These are phyloP conservation scores for Scopulariopsis brevicaulis DNA, from an alignment of 2,329 filamentous ascomycete species.

Conservation along the genomic window DNA sequence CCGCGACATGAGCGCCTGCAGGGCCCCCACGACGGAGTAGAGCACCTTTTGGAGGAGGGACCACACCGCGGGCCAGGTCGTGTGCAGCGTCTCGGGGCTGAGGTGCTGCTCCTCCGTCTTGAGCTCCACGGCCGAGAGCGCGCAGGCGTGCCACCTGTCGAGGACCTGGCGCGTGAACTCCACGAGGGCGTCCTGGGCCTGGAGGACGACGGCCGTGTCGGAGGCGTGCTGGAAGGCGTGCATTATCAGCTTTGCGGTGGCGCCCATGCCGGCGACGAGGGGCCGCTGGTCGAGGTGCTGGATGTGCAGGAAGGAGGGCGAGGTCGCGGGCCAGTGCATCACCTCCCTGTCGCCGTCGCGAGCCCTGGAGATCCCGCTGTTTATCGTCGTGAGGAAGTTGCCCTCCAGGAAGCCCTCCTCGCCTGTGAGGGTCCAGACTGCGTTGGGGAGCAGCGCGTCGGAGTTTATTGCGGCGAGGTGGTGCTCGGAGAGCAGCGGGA, in stretches of 20 bases:
- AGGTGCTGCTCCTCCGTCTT: conserved; percentile 54
- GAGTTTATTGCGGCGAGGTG: conserved; percentile 51
- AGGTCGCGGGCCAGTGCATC: conserved; percentile 45
- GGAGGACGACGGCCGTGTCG: conserved; percentile 31
- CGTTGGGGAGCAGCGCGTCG: conserved; percentile 57
- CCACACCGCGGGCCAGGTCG: conserved; percentile 63
- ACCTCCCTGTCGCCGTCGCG: neutral
- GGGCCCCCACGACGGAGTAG: conserved; percentile 62
- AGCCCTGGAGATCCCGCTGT: conserved; percentile 11
- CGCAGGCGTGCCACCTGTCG: conserved; percentile 63
- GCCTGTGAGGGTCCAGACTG: conserved; percentile 57
- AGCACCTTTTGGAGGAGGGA: conserved; percentile 62
- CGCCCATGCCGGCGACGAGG: conserved; percentile 54
- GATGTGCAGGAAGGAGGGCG: conserved; percentile 49
- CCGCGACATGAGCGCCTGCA: conserved; percentile 64
- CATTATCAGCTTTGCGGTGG: conserved; percentile 52
- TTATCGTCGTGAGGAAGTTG: conserved; percentile 59
- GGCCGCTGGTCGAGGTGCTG: conserved; percentile 48
- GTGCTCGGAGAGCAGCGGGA: conserved; percentile 55
- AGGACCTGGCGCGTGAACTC: conserved; percentile 56
- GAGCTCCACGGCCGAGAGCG: conserved; percentile 60
- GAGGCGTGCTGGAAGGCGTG: conserved; percentile 48
- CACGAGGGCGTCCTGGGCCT: conserved; percentile 48
- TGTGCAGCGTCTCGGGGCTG: conserved; percentile 51
- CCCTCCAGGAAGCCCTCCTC: conserved; percentile 65